Base-by-base conservation (phyloP, 768 basidiomycete species). In the Psilocybe sp. region DNA sequence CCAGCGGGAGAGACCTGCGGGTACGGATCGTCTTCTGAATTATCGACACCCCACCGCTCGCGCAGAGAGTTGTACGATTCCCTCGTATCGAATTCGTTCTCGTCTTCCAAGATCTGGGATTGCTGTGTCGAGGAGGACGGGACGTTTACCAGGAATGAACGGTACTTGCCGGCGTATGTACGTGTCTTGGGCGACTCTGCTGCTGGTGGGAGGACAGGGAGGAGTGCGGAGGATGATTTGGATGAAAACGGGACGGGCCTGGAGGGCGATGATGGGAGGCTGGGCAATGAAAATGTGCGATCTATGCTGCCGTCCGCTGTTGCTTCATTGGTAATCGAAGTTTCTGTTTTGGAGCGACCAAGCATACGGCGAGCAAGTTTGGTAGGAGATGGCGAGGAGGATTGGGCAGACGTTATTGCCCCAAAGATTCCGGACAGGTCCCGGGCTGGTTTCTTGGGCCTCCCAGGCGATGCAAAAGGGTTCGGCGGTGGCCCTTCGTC, bases 61-160 rank as follows among this genome's bases (percentile, higher is more conserved):
- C 91, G 82, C 41, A 92, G 66, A 44, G 85, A 82, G 11, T 80
- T 69, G 56, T 92, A 92, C 0, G 89, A 89, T 59, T 92, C 89
- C n/a, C 81, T 79, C 10, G 69, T 65, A 14, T 76, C 66, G 42
- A 79, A 79, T 18, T 82, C 78, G 19, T 79, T 80, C 7, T 75
- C 69, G 28, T 73, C 72, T 18, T 68, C 62, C 13, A 64, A 47
- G 28, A 42, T 58, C 38, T 46, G 56, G 11, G 57, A 44, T 33
- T 49, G 61, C 47, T 46, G 62, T 18, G 36, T 59, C 48, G 44
- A 66, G 54, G 60, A 43, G 55, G 56, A 60, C 10, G 85, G 80
- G 9, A 90, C 64, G 14, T 81, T 69, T 9, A 88, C 77, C 13
- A 92, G 79, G 66, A 89, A 92, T 4, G 89, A 91, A n/a, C 89